Base-by-base conservation (phyloP, 2,329 filamentous ascomycete genomes). In the Aspergillus sp. region DNA sequence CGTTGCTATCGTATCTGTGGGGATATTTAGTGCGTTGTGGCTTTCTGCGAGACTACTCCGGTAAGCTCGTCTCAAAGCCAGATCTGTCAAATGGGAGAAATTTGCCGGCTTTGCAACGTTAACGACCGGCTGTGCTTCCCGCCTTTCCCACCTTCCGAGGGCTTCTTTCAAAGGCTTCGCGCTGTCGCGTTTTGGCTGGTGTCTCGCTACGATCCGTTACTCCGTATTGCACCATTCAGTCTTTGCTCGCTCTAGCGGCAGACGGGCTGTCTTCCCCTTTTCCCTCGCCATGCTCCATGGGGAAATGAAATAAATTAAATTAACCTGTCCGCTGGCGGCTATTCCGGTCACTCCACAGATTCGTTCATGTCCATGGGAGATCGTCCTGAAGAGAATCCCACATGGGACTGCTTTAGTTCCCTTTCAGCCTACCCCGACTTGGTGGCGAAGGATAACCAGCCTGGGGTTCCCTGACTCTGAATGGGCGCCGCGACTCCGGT, bases 21-120 rank as follows among this genome's bases (percentile, higher is more conserved):
- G n/a, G n/a, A n/a, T n/a, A n/a, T n/a, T n/a, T n/a, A n/a, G n/a
- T n/a, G n/a, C n/a, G n/a, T n/a, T n/a, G n/a, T n/a, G n/a, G n/a
- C n/a, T n/a, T n/a, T n/a, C n/a, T n/a, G n/a, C n/a, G n/a, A n/a
- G n/a, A n/a, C n/a, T n/a, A n/a, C n/a, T n/a, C n/a, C n/a, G n/a
- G n/a, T 46, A 44, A 48, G 45, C 45, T 46, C 46, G 43, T 39
- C 41, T 40, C 38, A 36, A 39, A 39, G 34, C 38, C 41, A 39
- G 42, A 44, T 46, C 43, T 34, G 38, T 45, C 45, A 43, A 48
- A 46, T 48, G 40, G 38, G 41, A 34, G 40, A 32, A 35, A 40
- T 40, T 24, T 39, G 19, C 19, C 19, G 10, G 19, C 19, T 10
- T n/a, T 22, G 19, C 19, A 22, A 22, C 19, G 5, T 22, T 10